Percentiles rank a stretch among this genome's conserved stretches.
Evolutionary conservation across 2,329 filamentous ascomycete genomes (phyloP).

Genomic region (Trichophyton schoenleinii): DNA sequence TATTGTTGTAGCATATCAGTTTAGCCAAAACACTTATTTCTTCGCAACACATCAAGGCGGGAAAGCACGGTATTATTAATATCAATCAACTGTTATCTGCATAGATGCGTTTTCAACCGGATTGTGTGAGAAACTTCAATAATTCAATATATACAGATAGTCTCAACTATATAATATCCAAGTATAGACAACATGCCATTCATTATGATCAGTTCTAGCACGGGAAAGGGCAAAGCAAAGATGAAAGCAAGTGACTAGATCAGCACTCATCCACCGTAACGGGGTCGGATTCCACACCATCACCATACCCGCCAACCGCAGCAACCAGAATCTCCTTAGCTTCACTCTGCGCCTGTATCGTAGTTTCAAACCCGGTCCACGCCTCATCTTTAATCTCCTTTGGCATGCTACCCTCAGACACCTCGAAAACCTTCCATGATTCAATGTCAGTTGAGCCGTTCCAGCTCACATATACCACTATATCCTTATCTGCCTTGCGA

Average conservation of each 20-base stretch:
- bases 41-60: no score
- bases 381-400: neutral
- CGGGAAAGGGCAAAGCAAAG: no score
- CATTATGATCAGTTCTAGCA: no score
- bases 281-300: slow-evolving; percentile 2
- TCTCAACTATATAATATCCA: no score
- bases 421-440: slow-evolving; percentile 8
- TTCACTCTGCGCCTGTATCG: neutral
- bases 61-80: no score
- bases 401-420: neutral
- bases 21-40: no score
- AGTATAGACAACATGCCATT: no score
- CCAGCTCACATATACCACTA: slow-evolving; percentile 12
- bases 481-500: neutral
- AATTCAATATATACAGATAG: no score
- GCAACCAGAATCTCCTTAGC: slow-evolving; percentile 3
- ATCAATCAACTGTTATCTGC: no score
- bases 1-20: no score
- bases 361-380: slow-evolving; percentile 7
- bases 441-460: slow-evolving; percentile 10
- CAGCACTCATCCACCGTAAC: neutral
- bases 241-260: neutral
- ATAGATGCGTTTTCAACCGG: no score
- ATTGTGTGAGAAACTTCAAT: no score
- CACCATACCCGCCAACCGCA: slow-evolving; percentile 6